These are phyloP conservation scores for Cryoendolithus antarcticus DNA, from an alignment of 2,329 filamentous ascomycete species.

Conservation along the genomic window DNA sequence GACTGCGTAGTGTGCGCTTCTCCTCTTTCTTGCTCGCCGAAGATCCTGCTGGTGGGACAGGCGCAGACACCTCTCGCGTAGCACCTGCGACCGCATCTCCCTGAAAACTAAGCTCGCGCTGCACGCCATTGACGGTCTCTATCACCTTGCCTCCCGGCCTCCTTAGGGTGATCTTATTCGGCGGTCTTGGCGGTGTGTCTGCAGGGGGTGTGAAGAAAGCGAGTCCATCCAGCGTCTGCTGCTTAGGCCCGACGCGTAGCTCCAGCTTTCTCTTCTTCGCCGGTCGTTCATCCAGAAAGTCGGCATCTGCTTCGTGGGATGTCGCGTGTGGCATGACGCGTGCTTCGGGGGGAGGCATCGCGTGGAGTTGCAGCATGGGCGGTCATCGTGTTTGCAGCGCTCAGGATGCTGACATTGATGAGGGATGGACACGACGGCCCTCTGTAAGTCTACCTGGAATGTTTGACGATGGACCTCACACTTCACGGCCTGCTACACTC, in stretches of 20 bases:
- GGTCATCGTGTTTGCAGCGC: too few relatives aligned
- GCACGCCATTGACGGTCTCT: conserved; percentile 31
- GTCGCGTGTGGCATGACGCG: too few relatives aligned
- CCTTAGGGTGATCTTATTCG: conserved; percentile 30
- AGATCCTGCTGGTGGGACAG: conserved; percentile 11
- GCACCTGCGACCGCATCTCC: conserved; percentile 17
- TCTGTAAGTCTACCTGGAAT: too few relatives aligned
- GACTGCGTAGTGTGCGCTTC: conserved; percentile 69
- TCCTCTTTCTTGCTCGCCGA: conserved; percentile 33
- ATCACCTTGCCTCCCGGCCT: conserved; percentile 31
- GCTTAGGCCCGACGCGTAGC: conserved; percentile 10
- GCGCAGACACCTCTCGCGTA: conserved; percentile 1
- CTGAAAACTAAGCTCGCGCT: conserved; percentile 21
- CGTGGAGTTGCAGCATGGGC: too few relatives aligned
- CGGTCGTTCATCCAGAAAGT: conserved; percentile 12
- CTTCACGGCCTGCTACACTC: too few relatives aligned
- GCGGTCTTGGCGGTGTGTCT: conserved; percentile 20
- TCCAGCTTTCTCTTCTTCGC: conserved; percentile 18
- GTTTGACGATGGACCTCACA: too few relatives aligned
- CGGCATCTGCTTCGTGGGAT: background rate
- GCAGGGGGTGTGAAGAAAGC: conserved; percentile 14
- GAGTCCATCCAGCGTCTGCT: conserved; percentile 10
- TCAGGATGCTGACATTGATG: too few relatives aligned
- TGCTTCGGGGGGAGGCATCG: too few relatives aligned
- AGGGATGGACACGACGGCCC: too few relatives aligned